Conservation (phyloP, 2,329 filamentous ascomycete genomes). For the Colletotrichum cordylinicola region DNA sequence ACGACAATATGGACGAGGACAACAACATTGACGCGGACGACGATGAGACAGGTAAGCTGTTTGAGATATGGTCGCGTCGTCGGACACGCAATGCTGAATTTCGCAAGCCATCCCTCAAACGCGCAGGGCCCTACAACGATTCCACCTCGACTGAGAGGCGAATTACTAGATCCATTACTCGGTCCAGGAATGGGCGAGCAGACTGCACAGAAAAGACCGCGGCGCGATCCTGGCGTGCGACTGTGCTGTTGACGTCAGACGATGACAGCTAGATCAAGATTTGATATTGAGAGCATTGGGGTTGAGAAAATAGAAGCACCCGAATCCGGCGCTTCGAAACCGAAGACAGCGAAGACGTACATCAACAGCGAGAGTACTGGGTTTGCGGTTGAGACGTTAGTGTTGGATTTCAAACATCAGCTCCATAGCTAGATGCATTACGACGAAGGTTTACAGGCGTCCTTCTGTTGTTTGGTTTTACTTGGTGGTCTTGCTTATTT, state of each 20-base stretch:
- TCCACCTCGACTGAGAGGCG: not conserved
- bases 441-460: not conserved
- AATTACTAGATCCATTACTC: not conserved
- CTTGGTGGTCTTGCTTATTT: not conserved
- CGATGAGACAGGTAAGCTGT: not conserved
- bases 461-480: not conserved
- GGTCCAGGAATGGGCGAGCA: not conserved
- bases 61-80: not conserved
- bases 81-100: not conserved
- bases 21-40: not conserved
- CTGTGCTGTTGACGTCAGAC: too few relatives aligned
- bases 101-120: not conserved
- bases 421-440: not conserved
- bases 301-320: not conserved
- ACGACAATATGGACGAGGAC: not conserved
- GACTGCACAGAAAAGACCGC: not conserved
- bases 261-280: not conserved
- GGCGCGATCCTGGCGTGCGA: too few relatives aligned
- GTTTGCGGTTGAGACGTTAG: not conserved
- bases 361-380: not conserved
- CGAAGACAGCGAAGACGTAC: not conserved
- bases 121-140: not conserved
- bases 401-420: not conserved
- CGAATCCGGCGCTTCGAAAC: not conserved
- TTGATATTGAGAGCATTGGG: not conserved